phyloP scores from a whole-genome alignment of 805 yeast species.

The Yarrowia sp. region DNA sequence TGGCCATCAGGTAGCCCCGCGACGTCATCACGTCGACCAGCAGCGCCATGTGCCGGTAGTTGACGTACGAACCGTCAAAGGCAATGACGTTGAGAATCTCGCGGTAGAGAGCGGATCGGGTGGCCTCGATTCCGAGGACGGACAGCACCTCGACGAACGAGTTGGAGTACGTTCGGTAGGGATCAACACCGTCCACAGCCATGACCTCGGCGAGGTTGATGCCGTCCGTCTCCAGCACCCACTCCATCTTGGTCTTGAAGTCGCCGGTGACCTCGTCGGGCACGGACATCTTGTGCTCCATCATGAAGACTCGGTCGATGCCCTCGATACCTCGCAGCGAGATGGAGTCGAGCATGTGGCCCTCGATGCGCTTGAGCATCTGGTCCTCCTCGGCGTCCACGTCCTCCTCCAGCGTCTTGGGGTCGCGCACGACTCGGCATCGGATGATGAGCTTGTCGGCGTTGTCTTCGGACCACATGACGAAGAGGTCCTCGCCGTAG shows the following conservation, averaged over 20 bases:
- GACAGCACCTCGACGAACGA: constrained; percentile 93
- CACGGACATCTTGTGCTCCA: constrained; percentile 43
- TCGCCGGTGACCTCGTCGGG: constrained; percentile 77
- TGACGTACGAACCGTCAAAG: constrained; percentile 98
- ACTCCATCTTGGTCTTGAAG: constrained; percentile 83
- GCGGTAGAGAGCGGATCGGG: constrained; percentile 87
- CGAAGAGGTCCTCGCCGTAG: constrained; percentile 92
- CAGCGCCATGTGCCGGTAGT: constrained; percentile 96
- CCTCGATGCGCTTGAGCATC: constrained; percentile 89
- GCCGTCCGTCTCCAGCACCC: constrained; percentile 99
- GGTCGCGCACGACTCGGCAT: constrained; percentile 97
- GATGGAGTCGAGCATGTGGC: constrained; percentile 92
- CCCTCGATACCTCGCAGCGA: constrained; percentile 95
- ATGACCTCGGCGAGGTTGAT: constrained; percentile 92
- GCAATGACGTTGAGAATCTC: constrained; percentile 97
- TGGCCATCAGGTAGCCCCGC: constrained; percentile 97
- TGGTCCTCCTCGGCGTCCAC: constrained; percentile 96
- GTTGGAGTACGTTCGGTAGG: constrained; percentile 87
- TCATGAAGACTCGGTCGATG: constrained; percentile 76
- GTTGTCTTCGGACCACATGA: constrained; percentile 98
- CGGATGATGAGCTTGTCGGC: constrained; percentile 95
- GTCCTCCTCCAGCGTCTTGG: constrained; percentile 88
- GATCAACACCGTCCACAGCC: constrained; percentile 92
- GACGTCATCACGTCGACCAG: constrained; percentile 98
- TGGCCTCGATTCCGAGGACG: constrained; percentile 97